Base-by-base conservation (phyloP, 2,329 filamentous ascomycete genomes). In the Fusarium sp. region DNA sequence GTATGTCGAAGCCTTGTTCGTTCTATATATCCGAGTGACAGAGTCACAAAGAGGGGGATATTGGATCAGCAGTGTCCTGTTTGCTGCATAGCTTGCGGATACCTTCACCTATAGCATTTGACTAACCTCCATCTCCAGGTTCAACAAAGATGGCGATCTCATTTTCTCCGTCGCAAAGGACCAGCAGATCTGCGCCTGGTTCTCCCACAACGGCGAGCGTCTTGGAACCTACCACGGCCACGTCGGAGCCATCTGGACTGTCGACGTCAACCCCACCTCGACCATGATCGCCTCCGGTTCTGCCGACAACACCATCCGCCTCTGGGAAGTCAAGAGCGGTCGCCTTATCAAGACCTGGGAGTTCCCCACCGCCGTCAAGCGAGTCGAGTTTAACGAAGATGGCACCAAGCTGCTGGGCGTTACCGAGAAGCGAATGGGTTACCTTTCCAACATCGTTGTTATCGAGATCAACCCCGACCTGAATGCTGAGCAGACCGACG, bases 351-450 rank as follows among this genome's bases (percentile, higher is more conserved):
- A 98, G 89, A 92, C 91, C 57, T 99, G 96, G 96, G 94, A 99
- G 73, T 97, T 97, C 83, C 90, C 92, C 62, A 98, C 96, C 43
- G 94, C 94, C 69, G 93, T 99, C 81, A 98, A 99, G 89, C 89
- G 96, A 75, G 94, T 97, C 79, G 95, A 97, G 83, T 99, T 99
- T 85, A 94, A 90, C 78, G 91, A 97, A 76, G 96, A 99, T 81
- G 96, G 95, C 76, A 91, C 88, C 76, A 89, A 92, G 83, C 86
- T 99, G 74, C 85, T 99, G 70, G 95, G 93, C 68, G 94, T 99
- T 68, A 99, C 96, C 53, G 96, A 99, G 85, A 97, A 97, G 91
- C 93, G 96, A 76, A 97, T 97, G 89, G 96, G 96, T 72, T 95
- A 93, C 82, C 86, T 98, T 70, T 93, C 93, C 77, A 97, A 94